These are phyloP conservation scores for Ceratocystis albifundus DNA, from an alignment of 2,329 filamentous ascomycete genomes.

Conservation along the genomic window DNA sequence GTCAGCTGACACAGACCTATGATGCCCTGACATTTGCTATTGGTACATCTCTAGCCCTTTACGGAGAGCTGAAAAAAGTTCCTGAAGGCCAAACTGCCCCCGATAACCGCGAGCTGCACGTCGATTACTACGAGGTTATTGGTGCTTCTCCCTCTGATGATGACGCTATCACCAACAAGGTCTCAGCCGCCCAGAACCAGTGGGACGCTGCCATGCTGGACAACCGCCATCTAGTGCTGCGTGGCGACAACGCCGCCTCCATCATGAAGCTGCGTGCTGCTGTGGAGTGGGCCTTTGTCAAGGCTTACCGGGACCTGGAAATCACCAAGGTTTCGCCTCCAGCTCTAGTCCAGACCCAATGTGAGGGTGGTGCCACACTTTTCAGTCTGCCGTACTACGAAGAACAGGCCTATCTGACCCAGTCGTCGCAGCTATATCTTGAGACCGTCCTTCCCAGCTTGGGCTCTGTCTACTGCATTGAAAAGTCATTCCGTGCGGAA, in stretches of 20 bases:
- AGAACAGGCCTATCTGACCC: conserved; percentile 83
- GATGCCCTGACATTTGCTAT: conserved; percentile 75
- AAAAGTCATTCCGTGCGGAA: conserved; percentile 97
- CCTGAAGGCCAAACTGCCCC: conserved; percentile 68
- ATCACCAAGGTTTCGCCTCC: conserved; percentile 79
- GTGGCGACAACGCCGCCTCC: conserved; percentile 70
- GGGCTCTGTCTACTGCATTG: conserved; percentile 94
- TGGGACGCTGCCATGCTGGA: conserved; percentile 59
- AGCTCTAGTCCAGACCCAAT: conserved; percentile 86
- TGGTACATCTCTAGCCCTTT: conserved; percentile 76
- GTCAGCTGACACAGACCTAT: conserved; percentile 80
- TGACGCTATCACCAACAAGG: conserved; percentile 78
- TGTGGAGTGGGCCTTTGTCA: conserved; percentile 68
- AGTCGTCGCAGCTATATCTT: conserved; percentile 94
- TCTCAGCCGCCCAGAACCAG: conserved; percentile 38
- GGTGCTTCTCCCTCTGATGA: conserved; percentile 73
- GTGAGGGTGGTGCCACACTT: conserved; percentile 83
- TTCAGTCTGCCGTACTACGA: conserved; percentile 86
- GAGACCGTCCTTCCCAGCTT: conserved; percentile 85
- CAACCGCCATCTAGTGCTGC: conserved; percentile 72
- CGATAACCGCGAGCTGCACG: conserved; percentile 76
- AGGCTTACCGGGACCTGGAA: conserved; percentile 63
- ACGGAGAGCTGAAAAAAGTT: conserved; percentile 72
- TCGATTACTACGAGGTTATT: conserved; percentile 76
- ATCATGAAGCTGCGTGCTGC: conserved; percentile 79